Percentiles rank a stretch among this genome's conserved stretches.
These are phyloP conservation scores for Phytopythium ostracodes DNA, from an alignment of 352 stramenopile species.

Conservation along the genomic window DNA sequence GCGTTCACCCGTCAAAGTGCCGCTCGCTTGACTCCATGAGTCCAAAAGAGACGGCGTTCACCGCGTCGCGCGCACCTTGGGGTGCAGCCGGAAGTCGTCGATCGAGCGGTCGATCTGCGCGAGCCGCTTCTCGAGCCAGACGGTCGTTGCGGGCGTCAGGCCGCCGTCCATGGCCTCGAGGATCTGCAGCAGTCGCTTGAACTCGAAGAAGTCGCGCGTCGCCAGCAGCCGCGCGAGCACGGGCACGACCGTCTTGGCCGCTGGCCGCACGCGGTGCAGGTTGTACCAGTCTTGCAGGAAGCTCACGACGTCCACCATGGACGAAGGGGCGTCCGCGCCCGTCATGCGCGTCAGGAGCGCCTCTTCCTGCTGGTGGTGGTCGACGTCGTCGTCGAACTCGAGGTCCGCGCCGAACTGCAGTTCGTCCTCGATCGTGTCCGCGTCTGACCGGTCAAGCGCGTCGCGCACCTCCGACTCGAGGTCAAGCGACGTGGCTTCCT, in stretches of 20 bases:
- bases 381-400: constrained; percentile 36
- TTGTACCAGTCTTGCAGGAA: constrained; percentile 90
- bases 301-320: constrained; percentile 50
- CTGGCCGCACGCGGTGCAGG: constrained; percentile 56
- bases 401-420: constrained; percentile 28
- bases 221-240: constrained; percentile 57
- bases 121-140: constrained; percentile 77
- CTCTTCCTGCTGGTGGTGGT: constrained; percentile 18
- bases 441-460: constrained; percentile 34
- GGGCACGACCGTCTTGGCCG: constrained; percentile 73
- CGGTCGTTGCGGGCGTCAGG: constrained; percentile 50
- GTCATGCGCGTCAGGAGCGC: constrained; percentile 22
- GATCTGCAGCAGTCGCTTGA: constrained; percentile 71
- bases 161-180: constrained; percentile 72
- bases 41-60: constrained; percentile 3
- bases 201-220: constrained; percentile 46
- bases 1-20: background rate
- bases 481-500: constrained; percentile 13
- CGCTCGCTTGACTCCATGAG: background rate
- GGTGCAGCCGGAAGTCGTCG: constrained; percentile 51
- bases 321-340: constrained; percentile 35
- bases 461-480: constrained; percentile 28
- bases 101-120: constrained; percentile 42
- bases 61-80: constrained; percentile 1
- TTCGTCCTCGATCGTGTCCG: constrained; percentile 45